Conservation (phyloP, 2,329 filamentous ascomycete species). For the Beauveria sp. region DNA sequence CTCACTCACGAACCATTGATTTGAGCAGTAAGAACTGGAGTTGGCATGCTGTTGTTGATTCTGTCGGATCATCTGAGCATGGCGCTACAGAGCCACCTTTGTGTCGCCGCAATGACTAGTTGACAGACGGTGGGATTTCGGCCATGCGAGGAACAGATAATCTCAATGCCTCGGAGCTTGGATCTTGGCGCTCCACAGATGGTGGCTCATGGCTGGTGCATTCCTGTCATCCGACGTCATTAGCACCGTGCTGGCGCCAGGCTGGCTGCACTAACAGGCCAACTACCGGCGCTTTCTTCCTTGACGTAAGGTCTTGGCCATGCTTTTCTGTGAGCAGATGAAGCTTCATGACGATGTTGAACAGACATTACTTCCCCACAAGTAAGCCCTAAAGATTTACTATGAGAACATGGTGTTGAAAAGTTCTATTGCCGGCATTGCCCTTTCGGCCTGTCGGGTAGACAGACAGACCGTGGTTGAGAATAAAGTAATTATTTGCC, state of each 20-base stretch:
- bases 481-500: not conserved
- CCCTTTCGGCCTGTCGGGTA: not conserved
- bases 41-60: not conserved
- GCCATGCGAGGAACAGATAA: not conserved
- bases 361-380: not conserved
- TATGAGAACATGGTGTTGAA: not conserved
- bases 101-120: too few species aligned
- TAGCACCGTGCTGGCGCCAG: not conserved
- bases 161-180: not conserved
- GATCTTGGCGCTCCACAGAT: constrained; percentile 3
- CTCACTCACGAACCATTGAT: not conserved
- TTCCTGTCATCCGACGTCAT: constrained; percentile 8
- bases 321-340: not conserved
- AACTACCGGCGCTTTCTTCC: not conserved
- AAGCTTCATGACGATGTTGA: not conserved
- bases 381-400: constrained; percentile 7
- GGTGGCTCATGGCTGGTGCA: constrained; percentile 3
- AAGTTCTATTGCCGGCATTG: not conserved
- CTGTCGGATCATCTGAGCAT: not conserved
- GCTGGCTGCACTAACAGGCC: constrained; percentile 23
- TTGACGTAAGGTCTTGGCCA: not conserved
- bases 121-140: not conserved
- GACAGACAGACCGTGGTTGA: not conserved
- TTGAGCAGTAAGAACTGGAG: not conserved
- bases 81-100: not conserved